These are phyloP conservation scores for Vitis hybrid DNA, from an alignment of 177 flowering plant genomes.

Conservation along the genomic window DNA sequence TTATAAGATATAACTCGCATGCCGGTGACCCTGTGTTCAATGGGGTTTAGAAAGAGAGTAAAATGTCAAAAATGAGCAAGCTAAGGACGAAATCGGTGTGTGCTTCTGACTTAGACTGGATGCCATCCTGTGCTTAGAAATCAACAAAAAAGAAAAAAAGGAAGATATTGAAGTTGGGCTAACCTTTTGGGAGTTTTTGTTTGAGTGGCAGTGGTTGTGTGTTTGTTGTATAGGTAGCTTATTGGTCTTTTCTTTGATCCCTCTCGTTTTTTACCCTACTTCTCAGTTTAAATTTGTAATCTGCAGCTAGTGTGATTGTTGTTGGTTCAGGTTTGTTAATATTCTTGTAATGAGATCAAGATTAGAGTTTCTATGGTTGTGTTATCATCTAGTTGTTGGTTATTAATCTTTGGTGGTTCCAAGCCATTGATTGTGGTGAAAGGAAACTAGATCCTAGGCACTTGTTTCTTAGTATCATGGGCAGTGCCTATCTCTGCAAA, in stretches of 20 bases:
- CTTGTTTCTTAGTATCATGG: no score
- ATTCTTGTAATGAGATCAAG: constrained; percentile 46
- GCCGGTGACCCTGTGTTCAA: constrained; percentile 23
- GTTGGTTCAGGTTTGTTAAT: constrained; percentile 43
- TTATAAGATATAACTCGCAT: constrained; percentile 42
- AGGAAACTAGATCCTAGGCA: background rate
- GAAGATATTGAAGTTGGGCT: constrained; percentile 40
- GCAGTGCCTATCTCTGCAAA: no score
- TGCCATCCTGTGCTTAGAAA: constrained; percentile 34
- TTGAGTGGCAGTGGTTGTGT: constrained; percentile 43
- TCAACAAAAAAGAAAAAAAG: constrained; percentile 18
- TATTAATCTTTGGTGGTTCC: background rate
- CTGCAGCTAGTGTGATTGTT: constrained; percentile 35
- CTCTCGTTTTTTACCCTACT: background rate
- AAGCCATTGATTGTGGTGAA: background rate
- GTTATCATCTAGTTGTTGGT: constrained; percentile 17
- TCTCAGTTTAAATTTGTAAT: constrained; percentile 39
- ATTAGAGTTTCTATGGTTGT: constrained; percentile 20
- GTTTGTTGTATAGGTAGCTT: constrained; percentile 48
- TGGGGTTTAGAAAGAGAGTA: constrained; percentile 14
- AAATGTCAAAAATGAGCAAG: background rate
- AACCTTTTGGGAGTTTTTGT: constrained; percentile 41
- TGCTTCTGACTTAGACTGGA: constrained; percentile 49
- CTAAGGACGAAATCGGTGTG: constrained; percentile 27
- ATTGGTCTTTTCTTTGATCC: constrained; percentile 23